Evolutionary conservation across 139 green algal genomes (phyloP), one percentile per base, ranked within the genome.

Genomic region (Asterochloris sp.): DNA sequence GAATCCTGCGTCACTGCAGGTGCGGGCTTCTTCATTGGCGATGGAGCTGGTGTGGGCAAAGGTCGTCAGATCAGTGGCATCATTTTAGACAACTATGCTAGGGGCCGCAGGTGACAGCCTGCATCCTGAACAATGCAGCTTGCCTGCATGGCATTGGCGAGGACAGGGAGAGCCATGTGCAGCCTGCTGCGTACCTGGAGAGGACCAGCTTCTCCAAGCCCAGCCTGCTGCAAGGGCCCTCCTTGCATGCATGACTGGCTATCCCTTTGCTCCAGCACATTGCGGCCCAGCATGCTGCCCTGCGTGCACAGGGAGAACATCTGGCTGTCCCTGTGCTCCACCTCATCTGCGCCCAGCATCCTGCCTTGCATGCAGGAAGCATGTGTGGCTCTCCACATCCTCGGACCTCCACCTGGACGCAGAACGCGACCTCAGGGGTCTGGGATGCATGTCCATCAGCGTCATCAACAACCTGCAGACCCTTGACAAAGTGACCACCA

Each of bases 41-140:
- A 98, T 76, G 92, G 93, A 23, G 94, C 94, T 19, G 94, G 94
- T 0, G 92, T 97, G 76, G 94, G 94, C 82, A 97, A 98, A 87
- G 93, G 93, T 0, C 87, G 88, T 21, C 92, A 97, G 87, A 95
- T 97, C 28, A 76, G 89, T 27, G 94, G 90, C 61, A 88, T 93
- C 54, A 94, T 98, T 26, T 54, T 97, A 24, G 95, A 98, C 83
- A 96, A 95, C 90, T 97, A 92, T 79, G 85, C 81, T 0, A 87
- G 95, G 11, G 93, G 92, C 26, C 83, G 94, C 14, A 85, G 38
- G 38, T 54, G 38, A 54, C 38, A 54, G 38, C 38, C 38, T 54
- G 38, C 38, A 6, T 54, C 38, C 6, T 2, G 38, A 54, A 2
- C 38, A 54, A 10, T 6, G 38, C 38, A 54, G 38, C 38, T 6